Conservation (phyloP, 2,329 filamentous ascomycete genomes). For the Epichloe baconii region DNA sequence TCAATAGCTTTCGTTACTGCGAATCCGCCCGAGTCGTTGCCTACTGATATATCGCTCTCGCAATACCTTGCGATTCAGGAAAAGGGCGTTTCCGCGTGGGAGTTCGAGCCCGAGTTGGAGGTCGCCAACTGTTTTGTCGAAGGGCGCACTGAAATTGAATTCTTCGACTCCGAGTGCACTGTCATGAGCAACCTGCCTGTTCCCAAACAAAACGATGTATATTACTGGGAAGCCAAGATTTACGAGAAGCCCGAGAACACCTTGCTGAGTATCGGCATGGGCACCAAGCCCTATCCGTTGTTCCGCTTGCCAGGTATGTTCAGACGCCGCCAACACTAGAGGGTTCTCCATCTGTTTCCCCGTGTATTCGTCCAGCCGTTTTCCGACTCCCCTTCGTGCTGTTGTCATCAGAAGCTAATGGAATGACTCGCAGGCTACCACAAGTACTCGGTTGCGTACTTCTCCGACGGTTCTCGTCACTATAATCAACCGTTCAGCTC, state of each 20-base stretch:
- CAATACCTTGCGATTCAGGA: slow-evolving; percentile 98
- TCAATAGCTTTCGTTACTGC: slow-evolving; percentile 74
- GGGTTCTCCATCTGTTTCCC: background rate
- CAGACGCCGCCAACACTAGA: background rate
- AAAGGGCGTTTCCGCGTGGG: slow-evolving; percentile 98
- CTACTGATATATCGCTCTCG: slow-evolving; percentile 93
- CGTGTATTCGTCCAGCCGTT: too few relatives aligned
- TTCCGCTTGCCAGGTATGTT: slow-evolving; percentile 80
- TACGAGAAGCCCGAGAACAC: slow-evolving; percentile 93
- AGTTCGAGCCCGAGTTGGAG: slow-evolving; percentile 97
- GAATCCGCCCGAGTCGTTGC: slow-evolving; percentile 87
- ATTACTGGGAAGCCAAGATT: slow-evolving; percentile 98
- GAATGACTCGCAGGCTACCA: slow-evolving; percentile 52
- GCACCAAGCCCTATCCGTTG: slow-evolving; percentile 91
- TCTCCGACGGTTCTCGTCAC: slow-evolving; percentile 73
- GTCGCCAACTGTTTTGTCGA: slow-evolving; percentile 99
- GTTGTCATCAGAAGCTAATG: too few relatives aligned
- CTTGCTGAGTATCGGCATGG: slow-evolving; percentile 80
- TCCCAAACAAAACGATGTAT: slow-evolving; percentile 97
- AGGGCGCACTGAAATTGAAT: slow-evolving; percentile 91
- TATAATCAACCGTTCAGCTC: slow-evolving; percentile 84
- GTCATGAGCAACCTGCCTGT: slow-evolving; percentile 95
- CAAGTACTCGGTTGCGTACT: slow-evolving; percentile 84
- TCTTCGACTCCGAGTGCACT: slow-evolving; percentile 95
- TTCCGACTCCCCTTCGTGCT: too few relatives aligned